A percentile compares a stretch with the other conserved stretches of the same genome.
Evolutionary conservation across 1,284 basidiomycete genomes (phyloP).

Genomic region (Phellopilus nigrolimitatus): DNA sequence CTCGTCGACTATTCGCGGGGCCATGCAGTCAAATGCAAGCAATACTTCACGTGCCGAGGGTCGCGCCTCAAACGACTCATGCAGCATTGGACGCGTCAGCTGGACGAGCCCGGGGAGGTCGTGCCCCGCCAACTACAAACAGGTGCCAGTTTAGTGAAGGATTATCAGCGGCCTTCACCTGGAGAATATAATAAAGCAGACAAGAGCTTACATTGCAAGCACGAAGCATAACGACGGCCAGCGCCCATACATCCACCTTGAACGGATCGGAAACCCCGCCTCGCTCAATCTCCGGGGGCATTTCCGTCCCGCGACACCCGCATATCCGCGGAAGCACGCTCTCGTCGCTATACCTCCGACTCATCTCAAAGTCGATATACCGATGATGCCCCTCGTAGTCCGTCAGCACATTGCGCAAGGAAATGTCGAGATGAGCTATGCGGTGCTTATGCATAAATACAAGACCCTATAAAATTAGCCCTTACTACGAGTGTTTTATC

Average conservation of each 20-base stretch:
- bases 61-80: conserved; percentile 43
- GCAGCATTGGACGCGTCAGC: conserved; percentile 53
- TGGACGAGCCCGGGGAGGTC: conserved; percentile 50
- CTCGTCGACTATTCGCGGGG: conserved; percentile 29
- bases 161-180: conserved; percentile 8
- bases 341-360: conserved; percentile 30
- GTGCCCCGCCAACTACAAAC: conserved; percentile 46
- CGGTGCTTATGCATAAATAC: conserved; percentile 62
- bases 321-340: conserved; percentile 32
- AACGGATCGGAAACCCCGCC: conserved; percentile 52
- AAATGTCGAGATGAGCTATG: conserved; percentile 69
- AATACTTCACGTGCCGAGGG: conserved; percentile 47
- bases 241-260: conserved; percentile 67
- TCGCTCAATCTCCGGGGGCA: conserved; percentile 63
- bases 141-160: background rate
- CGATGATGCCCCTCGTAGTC: conserved; percentile 59
- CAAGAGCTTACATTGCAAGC: conserved; percentile 51
- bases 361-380: conserved; percentile 71
- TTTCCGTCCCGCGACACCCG: conserved; percentile 51
- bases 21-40: conserved; percentile 43
- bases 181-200: conserved; percentile 9
- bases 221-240: conserved; percentile 57
- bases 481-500: too few relatives aligned
- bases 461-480: conserved; percentile 43
- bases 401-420: conserved; percentile 60